Base-by-base conservation (phyloP, 805 yeast species). In the Tetrapisispora namnaoensis region DNA sequence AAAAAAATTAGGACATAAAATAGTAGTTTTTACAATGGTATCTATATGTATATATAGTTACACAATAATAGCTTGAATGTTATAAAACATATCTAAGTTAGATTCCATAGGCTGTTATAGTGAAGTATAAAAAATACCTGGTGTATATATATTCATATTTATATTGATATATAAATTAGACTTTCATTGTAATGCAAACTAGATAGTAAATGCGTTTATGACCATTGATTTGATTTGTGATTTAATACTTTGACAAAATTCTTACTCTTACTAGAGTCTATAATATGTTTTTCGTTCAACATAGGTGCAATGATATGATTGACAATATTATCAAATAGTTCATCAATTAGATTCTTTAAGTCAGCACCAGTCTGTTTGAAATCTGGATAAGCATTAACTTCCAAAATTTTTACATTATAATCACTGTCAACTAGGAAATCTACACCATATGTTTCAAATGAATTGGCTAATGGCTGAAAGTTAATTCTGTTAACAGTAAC, bases 341-440 rank as follows among this genome's bases (percentile, higher is more conserved):
- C 83, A 53, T 74, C 73, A 30, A 93, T 85, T 21, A 88, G 59
- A 2, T 57, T 70, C 59, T 83, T 85, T 56, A 91, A 70, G 8
- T 76, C 83, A 16, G 70, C 77, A 17, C 99, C 99, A 0, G 98
- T 93, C 67, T 93, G 99, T 60, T 88, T 89, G 69, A 93, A 93
- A 62, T 93, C 99, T 1, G 99, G 99, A 61, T 83, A 93, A 16
- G 98, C 83, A 60, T 93, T 93, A 42, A 89, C 86, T 65, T 93
- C 98, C 39, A 91, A 68, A 27, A 93, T 61, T 42, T 72, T 73
- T 2, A 85, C 91, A 14, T 73, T 63, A 21, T 65, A 61, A 30
- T 77, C 70, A 2, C 66, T 69, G 56, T 80, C 82, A 17, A 93
- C 85, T 48, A 93, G 66, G 64, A 89, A 90, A 63, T 93, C 99